Conservation (phyloP, 225 moss, liverwort and hornwort genomes). For the Neckera pumila region DNA sequence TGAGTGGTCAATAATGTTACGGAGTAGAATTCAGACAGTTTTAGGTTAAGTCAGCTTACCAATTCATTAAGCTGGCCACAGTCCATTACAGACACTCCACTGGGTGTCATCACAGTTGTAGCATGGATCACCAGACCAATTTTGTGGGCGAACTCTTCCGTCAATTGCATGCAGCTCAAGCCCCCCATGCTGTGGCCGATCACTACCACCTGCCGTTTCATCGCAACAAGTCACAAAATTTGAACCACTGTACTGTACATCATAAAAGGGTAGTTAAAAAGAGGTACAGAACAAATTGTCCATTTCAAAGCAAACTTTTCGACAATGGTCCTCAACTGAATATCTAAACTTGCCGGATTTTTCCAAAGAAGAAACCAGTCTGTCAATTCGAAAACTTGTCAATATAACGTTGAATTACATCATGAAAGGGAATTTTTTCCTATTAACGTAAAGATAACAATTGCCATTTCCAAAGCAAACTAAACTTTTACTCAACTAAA, state of each 20-base stretch:
- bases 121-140: not conserved
- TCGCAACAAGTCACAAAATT: not conserved
- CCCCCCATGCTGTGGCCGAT: conserved; percentile 7
- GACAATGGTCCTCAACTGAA: not conserved
- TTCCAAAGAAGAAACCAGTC: not conserved
- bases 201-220: not conserved
- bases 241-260: not conserved
- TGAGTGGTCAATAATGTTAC: not conserved
- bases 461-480: not conserved
- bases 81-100: not conserved
- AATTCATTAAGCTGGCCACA: not conserved
- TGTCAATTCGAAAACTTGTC: not conserved
- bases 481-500: not conserved
- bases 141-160: not conserved
- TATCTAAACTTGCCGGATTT: not conserved
- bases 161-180: not conserved
- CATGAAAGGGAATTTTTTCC: not conserved
- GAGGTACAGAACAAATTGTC: not conserved
- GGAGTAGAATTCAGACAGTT: not conserved
- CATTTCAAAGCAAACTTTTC: not conserved
- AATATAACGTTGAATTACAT: not conserved
- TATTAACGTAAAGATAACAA: not conserved
- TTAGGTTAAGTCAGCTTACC: not conserved
- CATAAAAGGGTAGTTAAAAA: not conserved
- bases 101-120: not conserved